Evolutionary conservation across 2,329 filamentous ascomycete species (phyloP), one percentile per base, ranked within the genome.

Genomic region (Aspergillus caelatus): DNA sequence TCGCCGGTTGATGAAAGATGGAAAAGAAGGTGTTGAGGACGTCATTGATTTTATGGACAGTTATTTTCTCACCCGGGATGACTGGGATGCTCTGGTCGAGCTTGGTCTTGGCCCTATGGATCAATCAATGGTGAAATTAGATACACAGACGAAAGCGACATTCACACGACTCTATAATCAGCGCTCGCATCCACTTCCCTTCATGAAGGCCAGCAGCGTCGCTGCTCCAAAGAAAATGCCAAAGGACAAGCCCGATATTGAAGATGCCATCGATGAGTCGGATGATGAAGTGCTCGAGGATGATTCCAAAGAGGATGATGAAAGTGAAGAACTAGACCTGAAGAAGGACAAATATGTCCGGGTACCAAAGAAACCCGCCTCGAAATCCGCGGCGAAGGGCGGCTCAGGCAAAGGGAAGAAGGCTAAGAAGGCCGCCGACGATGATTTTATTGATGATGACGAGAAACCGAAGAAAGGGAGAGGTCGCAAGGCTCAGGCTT

Each of bases 261-360:
- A 99, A 79, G 95, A 99, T 79, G 95, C 94, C 2, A 90, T 99
- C 60, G 94, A 98, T 56, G 94, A 96, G 70, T 93, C 93, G 6
- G 94, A 96, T 53, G 87, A 89, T 23, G 88, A 89, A 39, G 80
- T 83, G 32, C 79, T 87, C 1, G 80, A 83, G 54, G 83, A 81
- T 16, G 78, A 80, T n/a, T 77, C 82, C 3, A 85, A 80, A 1
- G 86, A 88, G 48, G 87, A 84, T 1, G 89, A 89, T 0, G 91
- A 92, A 4, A 90, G 91, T 0, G 90, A 92, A 14, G 91, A 93
- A 59, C 81, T 89, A n/a, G 93, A 96, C 75, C 77, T 98, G 58
- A 93, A 91, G 73, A 96, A 94, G 75, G 95, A 99, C 79, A 98
- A 97, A 78, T 97, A 96, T 73, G 94, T 98, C 76, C 96, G 95